A percentile compares a stretch with the other conserved stretches of the same genome.
phyloP scores from a whole-genome alignment of 2,329 filamentous ascomycete species.

The Talaromyces marneffei region DNA sequence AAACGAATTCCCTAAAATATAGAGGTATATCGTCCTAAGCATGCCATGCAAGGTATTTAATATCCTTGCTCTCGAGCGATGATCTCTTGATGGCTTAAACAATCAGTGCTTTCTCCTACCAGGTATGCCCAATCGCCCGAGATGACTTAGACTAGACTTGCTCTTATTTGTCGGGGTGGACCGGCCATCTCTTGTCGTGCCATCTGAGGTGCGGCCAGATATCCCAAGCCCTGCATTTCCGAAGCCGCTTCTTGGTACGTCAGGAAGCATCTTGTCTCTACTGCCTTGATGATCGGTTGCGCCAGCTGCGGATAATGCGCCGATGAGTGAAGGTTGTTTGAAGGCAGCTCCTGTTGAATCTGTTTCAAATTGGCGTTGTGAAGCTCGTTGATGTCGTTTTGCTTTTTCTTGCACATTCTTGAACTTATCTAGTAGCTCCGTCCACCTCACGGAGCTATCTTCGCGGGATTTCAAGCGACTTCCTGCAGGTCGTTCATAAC shows the following conservation, averaged over 20 bases:
- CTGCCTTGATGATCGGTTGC: slow-evolving; percentile 20
- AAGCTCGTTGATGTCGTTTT: slow-evolving; percentile 59
- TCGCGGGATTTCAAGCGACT: slow-evolving; percentile 76
- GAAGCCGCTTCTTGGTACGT: slow-evolving; percentile 26
- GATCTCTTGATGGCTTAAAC: too few relatives aligned
- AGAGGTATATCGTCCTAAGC: not conserved
- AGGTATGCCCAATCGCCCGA: slow-evolving; percentile 67
- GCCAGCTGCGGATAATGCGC: slow-evolving; percentile 28
- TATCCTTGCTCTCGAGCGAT: not conserved
- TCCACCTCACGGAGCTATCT: slow-evolving; percentile 82
- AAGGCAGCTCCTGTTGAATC: slow-evolving; percentile 47
- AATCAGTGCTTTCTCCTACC: slow-evolving; percentile 50
- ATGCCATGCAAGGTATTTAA: not conserved
- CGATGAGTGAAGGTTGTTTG: slow-evolving; percentile 25
- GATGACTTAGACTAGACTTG: slow-evolving; percentile 60
- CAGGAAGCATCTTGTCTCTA: slow-evolving; percentile 31
- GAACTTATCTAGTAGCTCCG: slow-evolving; percentile 90
- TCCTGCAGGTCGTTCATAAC: slow-evolving; percentile 60
- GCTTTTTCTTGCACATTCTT: slow-evolving; percentile 82
- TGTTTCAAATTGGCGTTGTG: slow-evolving; percentile 42
- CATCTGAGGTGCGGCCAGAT: slow-evolving; percentile 46
- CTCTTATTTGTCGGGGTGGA: slow-evolving; percentile 47
- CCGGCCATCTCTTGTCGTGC: slow-evolving; percentile 18
- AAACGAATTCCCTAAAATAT: not conserved
- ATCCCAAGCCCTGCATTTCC: slow-evolving; percentile 22